A percentile compares a stretch with the other conserved stretches of the same genome.
Conservation (phyloP, 352 stramenopile species). For the Phytophthora foliorum region DNA sequence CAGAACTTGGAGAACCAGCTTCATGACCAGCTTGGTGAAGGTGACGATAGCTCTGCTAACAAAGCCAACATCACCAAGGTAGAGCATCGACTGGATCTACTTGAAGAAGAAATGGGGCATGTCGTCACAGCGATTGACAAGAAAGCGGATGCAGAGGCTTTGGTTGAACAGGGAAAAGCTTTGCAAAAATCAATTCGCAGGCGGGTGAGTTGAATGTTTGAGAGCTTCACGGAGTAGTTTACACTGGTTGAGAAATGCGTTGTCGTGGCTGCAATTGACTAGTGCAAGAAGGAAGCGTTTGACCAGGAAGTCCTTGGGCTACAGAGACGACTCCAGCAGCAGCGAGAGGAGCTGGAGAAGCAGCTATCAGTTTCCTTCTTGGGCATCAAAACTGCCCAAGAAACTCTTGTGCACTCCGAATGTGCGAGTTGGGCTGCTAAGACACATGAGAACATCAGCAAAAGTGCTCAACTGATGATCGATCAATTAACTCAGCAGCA, state of each 20-base stretch:
- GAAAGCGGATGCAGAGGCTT: conserved; percentile 53
- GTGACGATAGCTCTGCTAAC: conserved; percentile 15
- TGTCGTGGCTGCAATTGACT: neutral
- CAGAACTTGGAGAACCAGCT: conserved; percentile 25
- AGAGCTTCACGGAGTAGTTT: neutral
- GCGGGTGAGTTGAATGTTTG: conserved; percentile 37
- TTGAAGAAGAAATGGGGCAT: conserved; percentile 70
- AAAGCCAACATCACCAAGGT: conserved; percentile 28
- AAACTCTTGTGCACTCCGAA: conserved; percentile 25
- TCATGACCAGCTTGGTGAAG: conserved; percentile 1
- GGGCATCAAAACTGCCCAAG: conserved; percentile 23
- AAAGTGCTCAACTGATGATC: conserved; percentile 9
- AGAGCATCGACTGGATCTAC: conserved; percentile 48
- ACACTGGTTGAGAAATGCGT: neutral
- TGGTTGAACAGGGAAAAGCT: conserved; percentile 39
- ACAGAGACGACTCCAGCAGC: conserved; percentile 37
- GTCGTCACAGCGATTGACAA: conserved; percentile 53
- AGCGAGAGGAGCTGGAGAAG: conserved; percentile 37
- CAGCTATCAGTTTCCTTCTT: conserved; percentile 16
- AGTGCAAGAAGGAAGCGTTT: conserved; percentile 66
- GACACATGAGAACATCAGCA: conserved; percentile 6
- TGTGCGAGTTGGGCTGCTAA: conserved; percentile 29
- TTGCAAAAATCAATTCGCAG: conserved; percentile 57
- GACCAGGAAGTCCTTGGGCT: conserved; percentile 57
- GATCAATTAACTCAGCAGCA: conserved; percentile 25